phyloP scores from a whole-genome alignment of 495 filamentous ascomycete species.

The Penicillium dipodomyicola region DNA sequence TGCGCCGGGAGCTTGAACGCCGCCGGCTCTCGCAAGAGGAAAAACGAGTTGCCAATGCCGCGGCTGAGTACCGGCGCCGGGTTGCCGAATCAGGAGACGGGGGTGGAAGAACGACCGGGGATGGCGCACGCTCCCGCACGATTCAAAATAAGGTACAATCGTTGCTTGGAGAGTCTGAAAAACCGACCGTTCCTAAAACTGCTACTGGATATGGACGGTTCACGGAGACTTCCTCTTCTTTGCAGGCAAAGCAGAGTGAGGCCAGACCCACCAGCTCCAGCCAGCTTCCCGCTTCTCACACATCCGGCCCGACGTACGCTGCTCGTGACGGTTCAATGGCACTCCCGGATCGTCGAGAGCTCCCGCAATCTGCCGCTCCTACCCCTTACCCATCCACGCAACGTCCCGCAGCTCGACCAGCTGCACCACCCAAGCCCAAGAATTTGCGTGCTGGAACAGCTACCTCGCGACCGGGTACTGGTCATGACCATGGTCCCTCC shows the following conservation, averaged over 20 bases:
- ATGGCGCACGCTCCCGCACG: conserved; percentile 60
- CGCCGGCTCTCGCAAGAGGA: conserved; percentile 84
- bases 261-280: conserved; percentile 5
- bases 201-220: conserved; percentile 87
- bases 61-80: conserved; percentile 83
- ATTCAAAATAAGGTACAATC: conserved; percentile 90
- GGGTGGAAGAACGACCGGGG: conserved; percentile 47
- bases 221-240: conserved; percentile 54
- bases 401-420: conserved; percentile 39
- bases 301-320: conserved; percentile 23
- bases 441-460: conserved; percentile 50
- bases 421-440: conserved; percentile 61
- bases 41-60: conserved; percentile 83
- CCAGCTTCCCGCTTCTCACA: conserved; percentile 17
- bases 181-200: conserved; percentile 62
- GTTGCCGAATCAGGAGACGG: conserved; percentile 61
- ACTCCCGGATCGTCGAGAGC: conserved; percentile 17
- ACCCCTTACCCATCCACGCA: conserved; percentile 25
- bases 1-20: conserved; percentile 86
- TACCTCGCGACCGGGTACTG: conserved; percentile 20
- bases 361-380: conserved; percentile 22
- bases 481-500: conserved; percentile 25
- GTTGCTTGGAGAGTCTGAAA: conserved; percentile 75
- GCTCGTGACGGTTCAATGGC: conserved; percentile 16
- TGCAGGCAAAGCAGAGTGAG: conserved; percentile 42